A percentile compares a stretch with the other conserved stretches of the same genome.
phyloP scores from a whole-genome alignment of 2,329 filamentous ascomycete species.

The Alternaria infectoria region DNA sequence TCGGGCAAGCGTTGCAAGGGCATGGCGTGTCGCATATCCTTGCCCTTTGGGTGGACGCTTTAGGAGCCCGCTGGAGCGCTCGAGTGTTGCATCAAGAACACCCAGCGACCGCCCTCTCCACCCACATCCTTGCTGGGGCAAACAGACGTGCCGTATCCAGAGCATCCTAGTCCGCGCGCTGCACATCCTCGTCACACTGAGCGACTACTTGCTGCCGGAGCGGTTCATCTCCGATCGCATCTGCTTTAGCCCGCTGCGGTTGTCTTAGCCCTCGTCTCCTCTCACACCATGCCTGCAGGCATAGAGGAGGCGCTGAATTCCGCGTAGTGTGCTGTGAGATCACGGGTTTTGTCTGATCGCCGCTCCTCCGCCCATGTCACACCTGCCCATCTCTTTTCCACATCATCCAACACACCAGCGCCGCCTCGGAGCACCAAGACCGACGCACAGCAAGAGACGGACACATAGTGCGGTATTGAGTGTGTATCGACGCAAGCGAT shows the following conservation, averaged over 20 bases:
- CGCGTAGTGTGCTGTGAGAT: conserved; percentile 30
- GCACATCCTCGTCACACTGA: conserved; percentile 31
- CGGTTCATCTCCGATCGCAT: conserved; percentile 50
- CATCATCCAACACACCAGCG: conserved; percentile 14
- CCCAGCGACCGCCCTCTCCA: conserved; percentile 15
- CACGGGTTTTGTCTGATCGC: conserved; percentile 36
- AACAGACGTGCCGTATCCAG: conserved; percentile 26
- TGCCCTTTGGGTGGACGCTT: conserved; percentile 20
- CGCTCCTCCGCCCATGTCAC: conserved; percentile 30
- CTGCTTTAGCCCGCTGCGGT: conserved; percentile 29
- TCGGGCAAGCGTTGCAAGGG: conserved; percentile 29
- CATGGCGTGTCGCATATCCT: conserved; percentile 30
- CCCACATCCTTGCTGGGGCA: conserved; percentile 23
- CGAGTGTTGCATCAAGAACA: conserved; percentile 20
- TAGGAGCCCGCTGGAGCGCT: conserved; percentile 13
- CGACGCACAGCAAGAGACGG: conserved; percentile 25
- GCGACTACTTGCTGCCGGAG: conserved; percentile 34
- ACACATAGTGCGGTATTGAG: conserved; percentile 13
- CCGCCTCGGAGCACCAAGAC: conserved; percentile 9
- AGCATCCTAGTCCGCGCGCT: conserved; percentile 19
- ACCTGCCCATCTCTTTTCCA: conserved; percentile 27
- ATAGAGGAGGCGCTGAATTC: conserved; percentile 27
- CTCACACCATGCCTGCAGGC: conserved; percentile 35
- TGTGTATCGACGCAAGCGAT: conserved; percentile 5
- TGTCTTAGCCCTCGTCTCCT: conserved; percentile 28